Conservation (phyloP, 139 green algal genomes). For the Ettlia oleoabundans region DNA sequence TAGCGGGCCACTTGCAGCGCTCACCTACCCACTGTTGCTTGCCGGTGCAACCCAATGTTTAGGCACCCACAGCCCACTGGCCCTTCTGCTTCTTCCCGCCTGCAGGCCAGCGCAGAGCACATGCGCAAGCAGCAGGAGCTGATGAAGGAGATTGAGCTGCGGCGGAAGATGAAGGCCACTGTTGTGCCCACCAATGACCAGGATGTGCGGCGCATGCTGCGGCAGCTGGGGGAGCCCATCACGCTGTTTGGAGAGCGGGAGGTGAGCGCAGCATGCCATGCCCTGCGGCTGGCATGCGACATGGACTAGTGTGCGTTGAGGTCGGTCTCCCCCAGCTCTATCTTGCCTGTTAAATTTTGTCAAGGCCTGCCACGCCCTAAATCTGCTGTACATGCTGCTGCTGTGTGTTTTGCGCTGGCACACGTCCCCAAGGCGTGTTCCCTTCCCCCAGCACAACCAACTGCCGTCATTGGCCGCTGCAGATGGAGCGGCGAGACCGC, state of each 20-base stretch:
- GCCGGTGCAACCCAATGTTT: neutral
- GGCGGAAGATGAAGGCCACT: slow-evolving; percentile 62
- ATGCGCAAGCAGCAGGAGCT: slow-evolving; percentile 69
- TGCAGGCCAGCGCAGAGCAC: slow-evolving; percentile 49
- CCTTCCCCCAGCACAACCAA: too few species aligned
- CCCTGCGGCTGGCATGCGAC: neutral
- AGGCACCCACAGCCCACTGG: neutral
- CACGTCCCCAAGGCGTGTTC: too few species aligned
- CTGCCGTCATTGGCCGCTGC: too few species aligned
- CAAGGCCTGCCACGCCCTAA: too few species aligned
- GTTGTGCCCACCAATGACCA: slow-evolving; percentile 81
- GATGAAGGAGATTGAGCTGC: slow-evolving; percentile 80
- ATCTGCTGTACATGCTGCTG: too few species aligned
- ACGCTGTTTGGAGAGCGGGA: slow-evolving; percentile 96
- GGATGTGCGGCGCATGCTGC: slow-evolving; percentile 79
- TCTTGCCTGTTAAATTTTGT: too few species aligned
- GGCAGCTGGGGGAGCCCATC: slow-evolving; percentile 86
- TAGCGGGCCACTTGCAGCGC: too few species aligned
- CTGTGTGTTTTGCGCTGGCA: too few species aligned
- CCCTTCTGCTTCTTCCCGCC: too few species aligned
- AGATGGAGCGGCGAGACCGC: slow-evolving; percentile 91
- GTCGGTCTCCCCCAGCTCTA: too few species aligned
- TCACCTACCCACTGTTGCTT: too few species aligned
- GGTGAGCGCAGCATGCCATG: slow-evolving; percentile 56
- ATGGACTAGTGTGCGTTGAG: neutral